Percentiles rank a stretch among this genome's conserved stretches.
Evolutionary conservation across 768 basidiomycete genomes (phyloP).

Genomic region (Lactarius hengduanensis): DNA sequence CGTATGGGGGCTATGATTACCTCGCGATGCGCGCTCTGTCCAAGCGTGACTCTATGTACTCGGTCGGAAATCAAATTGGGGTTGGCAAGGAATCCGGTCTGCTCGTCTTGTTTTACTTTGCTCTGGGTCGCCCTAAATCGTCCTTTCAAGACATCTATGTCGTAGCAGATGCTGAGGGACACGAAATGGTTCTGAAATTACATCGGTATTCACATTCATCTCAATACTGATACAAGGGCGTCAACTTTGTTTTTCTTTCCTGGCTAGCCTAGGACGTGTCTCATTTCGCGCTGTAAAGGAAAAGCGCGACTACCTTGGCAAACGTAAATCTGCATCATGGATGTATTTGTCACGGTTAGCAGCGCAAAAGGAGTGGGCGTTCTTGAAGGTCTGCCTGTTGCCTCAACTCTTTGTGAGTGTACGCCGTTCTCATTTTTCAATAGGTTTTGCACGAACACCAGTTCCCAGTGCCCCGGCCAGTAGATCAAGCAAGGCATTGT

Average conservation of each 20-base stretch:
- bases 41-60: constrained; percentile 82
- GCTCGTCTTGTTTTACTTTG: constrained; percentile 28
- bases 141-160: constrained; percentile 72
- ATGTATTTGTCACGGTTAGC: constrained; percentile 98
- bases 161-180: constrained; percentile 81
- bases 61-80: constrained; percentile 97
- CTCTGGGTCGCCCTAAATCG: not conserved
- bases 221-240: constrained; percentile 1
- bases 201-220: constrained; percentile 62
- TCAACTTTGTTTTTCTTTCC: not conserved
- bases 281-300: constrained; percentile 96
- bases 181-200: constrained; percentile 88
- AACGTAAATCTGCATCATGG: constrained; percentile 95
- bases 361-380: constrained; percentile 97
- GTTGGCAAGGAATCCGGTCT: constrained; percentile 96
- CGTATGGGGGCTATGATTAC: constrained; percentile 98
- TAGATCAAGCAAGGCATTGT: constrained; percentile 94
- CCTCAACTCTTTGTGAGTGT: not conserved
- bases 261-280: constrained; percentile 83
- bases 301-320: constrained; percentile 95
- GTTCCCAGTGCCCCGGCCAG: constrained; percentile 90
- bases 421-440: not conserved
- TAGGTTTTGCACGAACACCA: constrained; percentile 89
- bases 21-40: constrained; percentile 92
- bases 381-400: constrained; percentile 78